Conservation (phyloP, 306 rosid species). For the Phaseolus lunatus region DNA sequence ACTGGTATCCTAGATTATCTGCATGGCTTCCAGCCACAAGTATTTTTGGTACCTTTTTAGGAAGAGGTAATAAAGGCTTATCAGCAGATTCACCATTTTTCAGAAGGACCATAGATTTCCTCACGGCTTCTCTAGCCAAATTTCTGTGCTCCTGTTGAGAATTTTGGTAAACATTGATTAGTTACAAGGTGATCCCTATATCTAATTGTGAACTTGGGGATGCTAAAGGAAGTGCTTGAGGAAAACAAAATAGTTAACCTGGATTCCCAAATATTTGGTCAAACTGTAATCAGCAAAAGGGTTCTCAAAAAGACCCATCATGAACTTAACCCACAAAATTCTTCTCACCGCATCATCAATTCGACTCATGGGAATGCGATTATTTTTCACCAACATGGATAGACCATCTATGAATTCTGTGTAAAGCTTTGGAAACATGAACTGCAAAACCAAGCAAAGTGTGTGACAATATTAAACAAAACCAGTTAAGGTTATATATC, state of each 20-base stretch:
- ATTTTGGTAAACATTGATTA: constrained; percentile 11
- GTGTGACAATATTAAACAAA: constrained; percentile 11
- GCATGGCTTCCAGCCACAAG: constrained; percentile 69
- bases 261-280: constrained; percentile 52
- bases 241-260: constrained; percentile 44
- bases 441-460: constrained; percentile 46
- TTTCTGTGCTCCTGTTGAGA: constrained; percentile 55
- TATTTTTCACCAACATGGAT: constrained; percentile 48
- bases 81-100: constrained; percentile 52
- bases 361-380: constrained; percentile 56
- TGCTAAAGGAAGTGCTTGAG: background rate
- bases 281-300: constrained; percentile 56
- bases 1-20: constrained; percentile 66
- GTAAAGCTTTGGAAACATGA: constrained; percentile 53
- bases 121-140: constrained; percentile 60
- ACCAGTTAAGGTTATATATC: constrained; percentile 24
- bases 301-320: constrained; percentile 59
- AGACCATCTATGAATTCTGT: constrained; percentile 51
- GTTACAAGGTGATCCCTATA: constrained; percentile 15
- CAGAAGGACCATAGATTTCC: constrained; percentile 56
- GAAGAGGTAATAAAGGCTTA: constrained; percentile 53
- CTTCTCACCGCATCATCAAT: constrained; percentile 62
- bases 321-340: constrained; percentile 58
- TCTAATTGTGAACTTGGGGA: constrained; percentile 17
- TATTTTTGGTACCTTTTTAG: constrained; percentile 51